These are phyloP conservation scores for Hypoxylon sp. DNA, from an alignment of 2,329 filamentous ascomycete genomes.

Conservation along the genomic window DNA sequence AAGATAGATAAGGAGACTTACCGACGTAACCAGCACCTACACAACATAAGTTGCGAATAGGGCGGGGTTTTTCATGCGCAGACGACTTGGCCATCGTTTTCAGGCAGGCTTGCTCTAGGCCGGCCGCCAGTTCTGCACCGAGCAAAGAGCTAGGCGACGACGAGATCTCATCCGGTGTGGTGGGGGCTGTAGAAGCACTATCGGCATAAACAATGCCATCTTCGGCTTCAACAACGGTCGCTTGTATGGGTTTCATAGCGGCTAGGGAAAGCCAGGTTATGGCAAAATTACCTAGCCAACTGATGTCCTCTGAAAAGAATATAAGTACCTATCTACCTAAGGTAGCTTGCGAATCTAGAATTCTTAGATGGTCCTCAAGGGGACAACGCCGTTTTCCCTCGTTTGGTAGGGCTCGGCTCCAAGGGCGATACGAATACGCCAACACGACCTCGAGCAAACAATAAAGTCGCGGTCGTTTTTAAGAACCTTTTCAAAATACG, in stretches of 20 bases:
- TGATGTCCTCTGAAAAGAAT: background rate
- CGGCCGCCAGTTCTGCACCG: conserved; percentile 46
- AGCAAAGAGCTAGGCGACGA: conserved; percentile 61
- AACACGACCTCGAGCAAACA: conserved; percentile 7
- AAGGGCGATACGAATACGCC: background rate
- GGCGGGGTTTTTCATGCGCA: conserved; percentile 22
- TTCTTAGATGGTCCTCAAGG: background rate
- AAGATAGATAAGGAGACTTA: conserved; percentile 59
- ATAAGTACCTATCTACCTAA: background rate
- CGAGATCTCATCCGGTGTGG: conserved; percentile 61
- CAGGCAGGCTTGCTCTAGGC: conserved; percentile 15
- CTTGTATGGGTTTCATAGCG: conserved; percentile 45
- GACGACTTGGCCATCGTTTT: conserved; percentile 20
- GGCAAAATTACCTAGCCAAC: background rate
- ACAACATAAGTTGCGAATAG: conserved; percentile 59
- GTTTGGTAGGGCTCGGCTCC: background rate
- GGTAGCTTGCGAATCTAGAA: background rate
- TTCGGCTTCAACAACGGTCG: conserved; percentile 51
- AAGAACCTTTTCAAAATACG: background rate
- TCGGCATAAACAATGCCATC: conserved; percentile 52
- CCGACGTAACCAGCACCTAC: conserved; percentile 60
- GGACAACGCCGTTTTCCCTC: background rate
- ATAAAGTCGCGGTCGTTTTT: background rate
- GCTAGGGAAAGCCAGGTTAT: background rate
- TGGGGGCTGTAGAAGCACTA: conserved; percentile 60